Base-by-base conservation (phyloP, 306 rosid species). In the Quillaja saponaria region DNA sequence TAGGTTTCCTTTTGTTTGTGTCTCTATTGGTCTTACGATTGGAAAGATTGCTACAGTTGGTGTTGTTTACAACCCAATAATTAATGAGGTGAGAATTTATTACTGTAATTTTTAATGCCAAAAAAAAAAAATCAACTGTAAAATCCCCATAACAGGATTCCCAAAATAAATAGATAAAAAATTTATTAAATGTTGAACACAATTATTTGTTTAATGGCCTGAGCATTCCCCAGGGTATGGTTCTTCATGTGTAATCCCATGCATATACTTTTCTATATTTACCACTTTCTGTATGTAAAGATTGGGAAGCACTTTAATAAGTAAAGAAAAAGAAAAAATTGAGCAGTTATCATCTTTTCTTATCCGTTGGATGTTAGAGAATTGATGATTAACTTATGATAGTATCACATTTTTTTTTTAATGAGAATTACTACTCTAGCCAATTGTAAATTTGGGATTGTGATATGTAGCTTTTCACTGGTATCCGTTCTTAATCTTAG, bases 41-140 rank as follows among this genome's bases (percentile, higher is more conserved):
- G 85, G 75, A 66, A 94, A 87, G 77, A 66, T 65, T 78, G 97
- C 99, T 34, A 71, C 83, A 12, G 67, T 94, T 44, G 99, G 97
- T 64, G 99, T 94, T 72, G 96, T 89, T 69, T 89, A 89, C 89
- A 94, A 94, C 81, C 99, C 99, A 8, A 85, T 94, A 18, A 77
- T 89, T 31, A 68, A 89, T 49, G 97, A 94, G 96, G 99, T 92
- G 67, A 70, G 87, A n/a, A n/a, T n/a, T n/a, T n/a, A n/a, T n/a
- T n/a, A n/a, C n/a, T n/a, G n/a, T n/a, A n/a, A n/a, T n/a, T n/a
- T n/a, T n/a, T n/a, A n/a, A n/a, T n/a, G n/a, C n/a, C n/a, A n/a
- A n/a, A n/a, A n/a, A n/a, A n/a, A n/a, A n/a, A n/a, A n/a, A n/a
- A n/a, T n/a, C n/a, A n/a, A n/a, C n/a, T n/a, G n/a, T n/a, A n/a